Conservation (phyloP, 768 basidiomycete genomes). For the Tremella mesenterica region DNA sequence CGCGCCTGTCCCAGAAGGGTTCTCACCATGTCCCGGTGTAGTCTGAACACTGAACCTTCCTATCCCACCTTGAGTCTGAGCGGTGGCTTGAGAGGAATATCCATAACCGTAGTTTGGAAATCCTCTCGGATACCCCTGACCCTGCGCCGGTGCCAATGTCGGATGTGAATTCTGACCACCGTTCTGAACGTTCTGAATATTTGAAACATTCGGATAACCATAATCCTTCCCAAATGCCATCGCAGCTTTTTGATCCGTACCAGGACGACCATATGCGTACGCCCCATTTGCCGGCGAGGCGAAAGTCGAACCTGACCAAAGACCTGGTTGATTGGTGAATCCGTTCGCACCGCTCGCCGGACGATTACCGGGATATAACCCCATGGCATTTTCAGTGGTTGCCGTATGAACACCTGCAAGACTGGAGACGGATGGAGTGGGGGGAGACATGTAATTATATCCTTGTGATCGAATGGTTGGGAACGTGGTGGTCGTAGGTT, state of each 20-base stretch:
- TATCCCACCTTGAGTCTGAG: too few species aligned
- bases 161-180: too few species aligned
- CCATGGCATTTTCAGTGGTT: neutral
- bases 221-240: too few species aligned
- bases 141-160: too few species aligned
- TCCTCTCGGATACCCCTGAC: too few species aligned
- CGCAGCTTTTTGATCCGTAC: slow-evolving; percentile 10
- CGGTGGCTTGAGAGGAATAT: too few species aligned
- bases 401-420: neutral
- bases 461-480: slow-evolving; percentile 2
- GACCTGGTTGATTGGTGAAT: neutral
- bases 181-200: too few species aligned
- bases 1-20: neutral
- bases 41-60: neutral
- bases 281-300: slow-evolving; percentile 23
- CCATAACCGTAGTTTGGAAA: too few species aligned
- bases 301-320: slow-evolving; percentile 32
- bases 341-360: neutral
- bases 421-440: neutral
- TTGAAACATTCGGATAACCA: too few species aligned
- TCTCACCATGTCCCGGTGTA: neutral
- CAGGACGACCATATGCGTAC: slow-evolving; percentile 16
- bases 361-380: neutral
- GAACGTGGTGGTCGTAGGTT: neutral
- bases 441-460: neutral